Conservation (phyloP, 2,329 filamentous ascomycete species). For the Talaromyces sp. region DNA sequence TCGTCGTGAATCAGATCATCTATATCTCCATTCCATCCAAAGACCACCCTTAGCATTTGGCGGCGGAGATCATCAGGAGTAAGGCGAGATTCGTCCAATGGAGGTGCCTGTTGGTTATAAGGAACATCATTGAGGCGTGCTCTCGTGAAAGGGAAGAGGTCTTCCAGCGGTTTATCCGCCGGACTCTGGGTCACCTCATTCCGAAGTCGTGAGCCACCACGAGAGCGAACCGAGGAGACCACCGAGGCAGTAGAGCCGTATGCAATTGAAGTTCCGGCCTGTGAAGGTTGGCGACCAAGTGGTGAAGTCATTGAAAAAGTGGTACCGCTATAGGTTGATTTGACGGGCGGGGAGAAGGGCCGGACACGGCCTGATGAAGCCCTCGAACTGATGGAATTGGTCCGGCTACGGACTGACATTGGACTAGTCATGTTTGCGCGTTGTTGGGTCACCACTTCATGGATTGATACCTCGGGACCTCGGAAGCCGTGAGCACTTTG, state of each 20-base stretch:
- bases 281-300: constrained; percentile 27
- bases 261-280: constrained; percentile 35
- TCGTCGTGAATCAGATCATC: constrained; percentile 79
- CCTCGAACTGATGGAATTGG: constrained; percentile 55
- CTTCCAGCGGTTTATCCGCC: constrained; percentile 63
- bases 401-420: constrained; percentile 55
- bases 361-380: constrained; percentile 43
- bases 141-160: constrained; percentile 81
- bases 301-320: constrained; percentile 39
- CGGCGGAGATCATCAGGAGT: constrained; percentile 72
- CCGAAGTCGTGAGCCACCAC: constrained; percentile 61
- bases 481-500: constrained; percentile 16
- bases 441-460: constrained; percentile 56
- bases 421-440: constrained; percentile 63
- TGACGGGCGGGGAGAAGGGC: constrained; percentile 35
- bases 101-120: constrained; percentile 64
- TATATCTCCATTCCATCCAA: constrained; percentile 87
- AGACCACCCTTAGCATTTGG: constrained; percentile 90
- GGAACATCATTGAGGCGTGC: constrained; percentile 75
- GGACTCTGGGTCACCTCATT: constrained; percentile 77
- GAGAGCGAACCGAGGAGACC: constrained; percentile 36
- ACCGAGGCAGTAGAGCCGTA: constrained; percentile 43
- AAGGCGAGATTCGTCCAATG: constrained; percentile 52
- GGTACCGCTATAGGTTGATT: constrained; percentile 39
- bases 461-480: constrained; percentile 54